These are phyloP conservation scores for Trichosanthes truncata DNA, from an alignment of 306 rosid species.

Conservation along the genomic window DNA sequence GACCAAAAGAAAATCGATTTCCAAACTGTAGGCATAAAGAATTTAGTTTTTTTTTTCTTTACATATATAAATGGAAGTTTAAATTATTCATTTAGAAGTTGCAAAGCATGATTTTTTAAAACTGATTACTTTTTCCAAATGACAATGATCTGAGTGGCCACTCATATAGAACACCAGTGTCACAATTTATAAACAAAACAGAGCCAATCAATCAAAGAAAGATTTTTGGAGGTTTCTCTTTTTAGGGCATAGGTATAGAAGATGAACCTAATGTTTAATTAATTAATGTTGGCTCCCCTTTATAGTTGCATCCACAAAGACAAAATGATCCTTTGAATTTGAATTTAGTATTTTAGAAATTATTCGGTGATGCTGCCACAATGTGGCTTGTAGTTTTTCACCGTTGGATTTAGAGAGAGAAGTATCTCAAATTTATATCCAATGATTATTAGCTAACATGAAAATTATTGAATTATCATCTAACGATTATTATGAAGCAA, in stretches of 20 bases:
- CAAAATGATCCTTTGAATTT: neutral
- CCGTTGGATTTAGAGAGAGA: too few species aligned
- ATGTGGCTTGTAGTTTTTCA: too few species aligned
- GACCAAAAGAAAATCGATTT: neutral
- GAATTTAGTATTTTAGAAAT: neutral
- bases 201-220: neutral
- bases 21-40: neutral
- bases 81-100: neutral
- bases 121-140: neutral
- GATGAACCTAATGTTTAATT: slow-evolving; percentile 2
- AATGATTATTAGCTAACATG: too few species aligned
- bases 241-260: slow-evolving; percentile 4
- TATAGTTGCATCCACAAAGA: neutral
- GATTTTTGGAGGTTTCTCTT: neutral
- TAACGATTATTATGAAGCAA: too few species aligned
- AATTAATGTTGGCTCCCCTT: neutral
- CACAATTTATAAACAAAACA: neutral
- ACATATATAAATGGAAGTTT: neutral
- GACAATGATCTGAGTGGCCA: slow-evolving; percentile 5
- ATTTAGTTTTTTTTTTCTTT: neutral
- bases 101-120: neutral
- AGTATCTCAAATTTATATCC: too few species aligned
- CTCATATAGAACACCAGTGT: neutral
- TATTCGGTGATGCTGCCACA: too few species aligned
- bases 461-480: too few species aligned